A percentile compares a stretch with the other conserved stretches of the same genome.
These are phyloP conservation scores for Starmera amethionina DNA, from an alignment of 805 yeast genomes.

Conservation along the genomic window DNA sequence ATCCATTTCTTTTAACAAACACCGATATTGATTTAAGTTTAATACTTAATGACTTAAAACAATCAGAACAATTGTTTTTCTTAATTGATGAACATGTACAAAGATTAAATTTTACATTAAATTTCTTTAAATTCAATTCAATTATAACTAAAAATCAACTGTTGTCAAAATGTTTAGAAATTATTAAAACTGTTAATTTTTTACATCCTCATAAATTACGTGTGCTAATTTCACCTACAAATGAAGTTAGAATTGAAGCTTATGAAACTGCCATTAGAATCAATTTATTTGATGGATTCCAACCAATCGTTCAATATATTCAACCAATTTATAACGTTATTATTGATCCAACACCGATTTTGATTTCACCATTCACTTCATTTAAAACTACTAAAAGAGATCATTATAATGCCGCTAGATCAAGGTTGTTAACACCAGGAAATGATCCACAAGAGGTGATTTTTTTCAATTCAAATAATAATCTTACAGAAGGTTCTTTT, in stretches of 20 bases:
- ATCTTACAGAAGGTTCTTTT: conserved; percentile 73
- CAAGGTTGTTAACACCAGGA: conserved; percentile 26
- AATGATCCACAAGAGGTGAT: conserved; percentile 56
- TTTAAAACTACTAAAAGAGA: conserved; percentile 76
- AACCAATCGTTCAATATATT: conserved; percentile 15
- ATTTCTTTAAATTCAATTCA: conserved; percentile 42
- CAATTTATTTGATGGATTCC: conserved; percentile 20
- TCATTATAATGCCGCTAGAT: conserved; percentile 54
- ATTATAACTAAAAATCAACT: conserved; percentile 34
- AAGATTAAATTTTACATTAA: conserved; percentile 44
- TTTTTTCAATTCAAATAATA: conserved; percentile 47
- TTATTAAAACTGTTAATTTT: conserved; percentile 21
- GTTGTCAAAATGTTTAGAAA: conserved; percentile 28
- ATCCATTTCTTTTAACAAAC: conserved; percentile 38
- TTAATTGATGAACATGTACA: conserved; percentile 54
- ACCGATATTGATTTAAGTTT: conserved; percentile 20
- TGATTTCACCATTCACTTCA: conserved; percentile 69
- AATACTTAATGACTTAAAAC: conserved; percentile 8
- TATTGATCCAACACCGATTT: conserved; percentile 42
- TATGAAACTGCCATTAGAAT: conserved; percentile 21
- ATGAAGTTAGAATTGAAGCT: conserved; percentile 27
- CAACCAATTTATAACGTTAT: conserved; percentile 46
- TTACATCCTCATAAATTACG: conserved; percentile 37
- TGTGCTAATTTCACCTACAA: conserved; percentile 28
- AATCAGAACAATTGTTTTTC: conserved; percentile 33